These are phyloP conservation scores for Stephanodiscus minutulus DNA, from an alignment of 108 stramenopile species.

Conservation along the genomic window DNA sequence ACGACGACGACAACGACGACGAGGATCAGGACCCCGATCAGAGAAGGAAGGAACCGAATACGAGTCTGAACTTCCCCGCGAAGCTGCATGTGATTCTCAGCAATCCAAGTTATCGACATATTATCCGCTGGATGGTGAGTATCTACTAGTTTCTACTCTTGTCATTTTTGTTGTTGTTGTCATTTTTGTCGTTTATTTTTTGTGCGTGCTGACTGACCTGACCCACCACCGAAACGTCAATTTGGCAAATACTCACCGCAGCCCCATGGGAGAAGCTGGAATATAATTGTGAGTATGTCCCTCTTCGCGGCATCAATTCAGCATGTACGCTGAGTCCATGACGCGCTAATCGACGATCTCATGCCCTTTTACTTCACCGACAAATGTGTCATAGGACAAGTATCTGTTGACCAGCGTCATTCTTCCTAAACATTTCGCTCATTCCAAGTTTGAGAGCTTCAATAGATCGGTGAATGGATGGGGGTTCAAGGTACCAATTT, in stretches of 20 bases:
- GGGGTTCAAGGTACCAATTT: slow-evolving; percentile 38
- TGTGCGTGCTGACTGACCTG: neutral
- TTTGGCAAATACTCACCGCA: neutral
- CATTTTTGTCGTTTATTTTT: neutral
- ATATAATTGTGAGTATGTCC: slow-evolving; percentile 11
- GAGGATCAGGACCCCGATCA: neutral
- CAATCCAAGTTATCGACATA: slow-evolving; percentile 57
- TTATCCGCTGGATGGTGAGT: slow-evolving; percentile 54
- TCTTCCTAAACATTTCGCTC: slow-evolving; percentile 18
- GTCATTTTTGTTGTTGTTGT: too few relatives aligned
- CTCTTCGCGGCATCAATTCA: neutral
- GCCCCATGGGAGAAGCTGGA: slow-evolving; percentile 35
- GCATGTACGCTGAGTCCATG: neutral
- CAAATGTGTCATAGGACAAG: slow-evolving; percentile 13
- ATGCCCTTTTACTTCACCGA: neutral
- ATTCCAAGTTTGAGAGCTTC: slow-evolving; percentile 29
- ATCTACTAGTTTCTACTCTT: neutral
- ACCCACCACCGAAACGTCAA: neutral
- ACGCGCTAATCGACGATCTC: neutral
- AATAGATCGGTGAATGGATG: slow-evolving; percentile 41
- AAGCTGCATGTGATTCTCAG: slow-evolving; percentile 63
- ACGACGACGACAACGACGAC: neutral
- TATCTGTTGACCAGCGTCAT: slow-evolving; percentile 25
- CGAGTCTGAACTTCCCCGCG: slow-evolving; percentile 43
- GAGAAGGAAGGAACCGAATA: slow-evolving; percentile 1